phyloP scores from a whole-genome alignment of 352 stramenopile species.

The Globisporangium splendens region DNA sequence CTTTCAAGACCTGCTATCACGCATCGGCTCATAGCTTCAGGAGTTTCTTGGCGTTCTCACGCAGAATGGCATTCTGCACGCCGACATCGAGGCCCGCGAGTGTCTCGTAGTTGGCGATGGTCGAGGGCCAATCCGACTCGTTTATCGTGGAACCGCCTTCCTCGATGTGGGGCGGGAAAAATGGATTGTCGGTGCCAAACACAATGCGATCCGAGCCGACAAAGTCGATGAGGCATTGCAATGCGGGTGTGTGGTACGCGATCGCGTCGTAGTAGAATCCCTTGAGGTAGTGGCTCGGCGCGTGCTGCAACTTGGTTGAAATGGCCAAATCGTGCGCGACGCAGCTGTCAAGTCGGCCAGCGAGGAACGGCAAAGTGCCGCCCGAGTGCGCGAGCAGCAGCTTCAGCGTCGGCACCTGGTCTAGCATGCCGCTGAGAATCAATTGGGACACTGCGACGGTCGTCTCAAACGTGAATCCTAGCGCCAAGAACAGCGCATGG shows the following conservation, averaged over 20 bases:
- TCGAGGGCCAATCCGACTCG: constrained; percentile 33
- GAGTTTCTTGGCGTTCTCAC: constrained; percentile 33
- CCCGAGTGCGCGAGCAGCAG: constrained; percentile 60
- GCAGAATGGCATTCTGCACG: constrained; percentile 35
- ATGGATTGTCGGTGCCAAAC: constrained; percentile 64
- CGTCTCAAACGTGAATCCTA: constrained; percentile 72
- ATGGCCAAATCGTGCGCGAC: constrained; percentile 51
- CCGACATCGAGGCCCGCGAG: constrained; percentile 33
- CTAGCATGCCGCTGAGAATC: constrained; percentile 51
- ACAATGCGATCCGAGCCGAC: constrained; percentile 50
- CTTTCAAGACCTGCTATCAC: neutral
- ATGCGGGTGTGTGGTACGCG: constrained; percentile 44
- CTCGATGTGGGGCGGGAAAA: constrained; percentile 41
- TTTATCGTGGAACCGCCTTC: constrained; percentile 10
- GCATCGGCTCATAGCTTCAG: constrained; percentile 14
- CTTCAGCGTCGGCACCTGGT: constrained; percentile 41
- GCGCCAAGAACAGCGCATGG: constrained; percentile 51
- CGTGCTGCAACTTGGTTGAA: constrained; percentile 30
- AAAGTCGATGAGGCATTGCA: constrained; percentile 57
- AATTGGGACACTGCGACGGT: constrained; percentile 55
- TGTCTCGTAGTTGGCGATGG: constrained; percentile 44
- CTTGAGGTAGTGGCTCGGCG: constrained; percentile 49
- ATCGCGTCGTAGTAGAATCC: constrained; percentile 64
- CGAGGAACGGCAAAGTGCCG: constrained; percentile 57
- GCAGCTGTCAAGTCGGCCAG: constrained; percentile 54